Percentiles rank a stretch among this genome's conserved stretches.
Conservation (phyloP, 2,329 filamentous ascomycete species). For the Leptographium lundbergii region DNA sequence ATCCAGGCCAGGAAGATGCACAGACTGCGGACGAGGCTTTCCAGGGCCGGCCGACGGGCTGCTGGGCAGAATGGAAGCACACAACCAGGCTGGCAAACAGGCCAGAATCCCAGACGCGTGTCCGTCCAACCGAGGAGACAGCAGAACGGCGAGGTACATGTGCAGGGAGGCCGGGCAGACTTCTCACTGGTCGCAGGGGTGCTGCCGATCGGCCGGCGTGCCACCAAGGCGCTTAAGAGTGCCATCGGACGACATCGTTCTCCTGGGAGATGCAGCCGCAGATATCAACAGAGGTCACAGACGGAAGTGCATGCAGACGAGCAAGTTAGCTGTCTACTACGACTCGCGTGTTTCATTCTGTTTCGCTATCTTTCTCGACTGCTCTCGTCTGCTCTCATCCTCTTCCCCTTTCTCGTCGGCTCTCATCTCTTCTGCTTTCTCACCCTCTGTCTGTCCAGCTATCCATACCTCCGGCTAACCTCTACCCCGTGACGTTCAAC, state of each 20-base stretch:
- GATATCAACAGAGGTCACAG: too few relatives aligned
- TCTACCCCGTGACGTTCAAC: not conserved
- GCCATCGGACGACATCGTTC: not conserved
- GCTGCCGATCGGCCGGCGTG: not conserved
- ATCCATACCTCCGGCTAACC: too few relatives aligned
- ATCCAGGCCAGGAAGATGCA: too few relatives aligned
- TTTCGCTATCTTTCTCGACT: too few relatives aligned
- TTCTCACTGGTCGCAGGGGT: not conserved
- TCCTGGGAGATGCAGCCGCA: not conserved
- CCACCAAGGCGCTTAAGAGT: not conserved
- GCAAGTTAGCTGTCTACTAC: too few relatives aligned
- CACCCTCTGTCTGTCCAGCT: too few relatives aligned
- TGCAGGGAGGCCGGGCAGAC: not conserved
- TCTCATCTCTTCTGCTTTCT: not conserved
- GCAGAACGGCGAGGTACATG: not conserved
- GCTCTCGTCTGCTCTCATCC: not conserved
- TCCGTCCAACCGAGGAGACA: not conserved
- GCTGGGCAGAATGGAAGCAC: too few relatives aligned
- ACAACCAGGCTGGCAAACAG: too few relatives aligned
- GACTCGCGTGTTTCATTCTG: too few relatives aligned
- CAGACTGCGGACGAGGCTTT: too few relatives aligned
- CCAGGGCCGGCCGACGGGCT: too few relatives aligned
- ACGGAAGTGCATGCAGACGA: not conserved
- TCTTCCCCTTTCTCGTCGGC: not conserved
- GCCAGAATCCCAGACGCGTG: too few relatives aligned